Percentiles rank a stretch among this genome's conserved stretches.
Conservation (phyloP, 139 green algal species). For the Pedinophyceae sp. region DNA sequence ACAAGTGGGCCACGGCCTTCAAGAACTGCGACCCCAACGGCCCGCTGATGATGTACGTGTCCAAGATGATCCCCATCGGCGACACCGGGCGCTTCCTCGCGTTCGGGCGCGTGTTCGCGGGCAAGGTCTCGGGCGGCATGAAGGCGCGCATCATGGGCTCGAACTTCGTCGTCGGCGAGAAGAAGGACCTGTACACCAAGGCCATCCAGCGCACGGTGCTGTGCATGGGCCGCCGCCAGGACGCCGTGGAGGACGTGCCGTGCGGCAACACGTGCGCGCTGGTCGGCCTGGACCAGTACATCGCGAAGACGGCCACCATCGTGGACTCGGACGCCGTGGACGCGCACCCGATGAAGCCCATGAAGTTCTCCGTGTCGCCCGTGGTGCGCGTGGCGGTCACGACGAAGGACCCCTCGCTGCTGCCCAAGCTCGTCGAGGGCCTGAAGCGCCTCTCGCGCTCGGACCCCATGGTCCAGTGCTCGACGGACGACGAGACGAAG, state of each 20-base stretch:
- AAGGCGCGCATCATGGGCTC: conserved; percentile 99
- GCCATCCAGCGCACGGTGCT: conserved; percentile 97
- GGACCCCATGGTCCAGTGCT: conserved; percentile 96
- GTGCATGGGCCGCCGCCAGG: conserved; percentile 95
- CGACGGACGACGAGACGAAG: conserved; percentile 91
- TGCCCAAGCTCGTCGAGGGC: conserved; percentile 98
- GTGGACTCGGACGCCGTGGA: conserved; percentile 70
- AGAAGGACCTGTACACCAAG: conserved; percentile 99
- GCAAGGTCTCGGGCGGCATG: conserved; percentile 69
- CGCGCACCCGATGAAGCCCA: conserved; percentile 92
- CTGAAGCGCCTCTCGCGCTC: conserved; percentile 95
- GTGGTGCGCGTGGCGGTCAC: conserved; percentile 71
- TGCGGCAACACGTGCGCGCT: conserved; percentile 97
- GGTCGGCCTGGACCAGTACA: conserved; percentile 97
- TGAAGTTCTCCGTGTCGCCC: conserved; percentile 98
- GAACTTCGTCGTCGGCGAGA: conserved; percentile 93
- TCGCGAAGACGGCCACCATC: conserved; percentile 96
- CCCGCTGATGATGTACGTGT: conserved; percentile 97
- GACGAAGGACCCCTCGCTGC: conserved; percentile 86
- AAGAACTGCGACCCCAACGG: conserved; percentile 87
- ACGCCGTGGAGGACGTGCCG: conserved; percentile 95
- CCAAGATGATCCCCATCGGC: conserved; percentile 96
- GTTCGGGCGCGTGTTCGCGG: conserved; percentile 94
- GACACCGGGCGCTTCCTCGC: conserved; percentile 98
- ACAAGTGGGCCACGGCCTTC: conserved; percentile 82